Base-by-base conservation (phyloP, 2,329 filamentous ascomycete species). In the Fusarium illudens region DNA sequence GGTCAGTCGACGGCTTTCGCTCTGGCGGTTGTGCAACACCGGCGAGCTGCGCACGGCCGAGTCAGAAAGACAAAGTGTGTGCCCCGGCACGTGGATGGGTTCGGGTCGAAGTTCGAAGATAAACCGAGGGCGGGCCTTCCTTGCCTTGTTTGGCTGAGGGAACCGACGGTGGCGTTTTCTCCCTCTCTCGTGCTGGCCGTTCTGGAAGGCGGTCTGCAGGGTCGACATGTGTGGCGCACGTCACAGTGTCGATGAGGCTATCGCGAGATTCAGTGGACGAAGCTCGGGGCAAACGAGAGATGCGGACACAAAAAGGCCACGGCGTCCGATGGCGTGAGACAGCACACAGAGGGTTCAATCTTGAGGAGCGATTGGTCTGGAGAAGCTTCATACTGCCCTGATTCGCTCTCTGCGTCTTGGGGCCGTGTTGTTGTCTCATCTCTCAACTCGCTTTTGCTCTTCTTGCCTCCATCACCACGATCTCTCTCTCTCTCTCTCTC, bases 161-260 rank as follows among this genome's bases (percentile, higher is more conserved):
- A 52, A 44, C 36, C 56, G 37, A 65, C 27, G 12, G 30, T 55
- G 48, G 53, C 17, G 48, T 46, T 59, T 17, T 27, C 29, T 17
- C 20, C 29, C 39, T 22, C 29, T 33, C 46, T n/a, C n/a, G n/a
- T n/a, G n/a, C 46, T 33, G 27, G 29, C 22, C 29, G 30, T 46
- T 37, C 30, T 46, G 20, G 34, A 58, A 46, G 52, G 20, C 29
- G 48, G 33, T 30, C 36, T 33, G 30, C 30, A 36, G 49, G 42
- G 22, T n/a, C 22, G 34, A 27, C 22, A 27, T 52, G 27, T 61
- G 46, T 58, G 51, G 34, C 27, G 25, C 30, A 46, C 19, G 39
- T 62, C 39, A 61, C 39, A 37, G 48, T 53, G 52, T 54, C 44
- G n/a, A 32, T 62, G 63, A 65, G 34, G 63, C 57, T 62, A 67